Conservation (phyloP, 306 rosid genomes). For the Rubus parviflorus region DNA sequence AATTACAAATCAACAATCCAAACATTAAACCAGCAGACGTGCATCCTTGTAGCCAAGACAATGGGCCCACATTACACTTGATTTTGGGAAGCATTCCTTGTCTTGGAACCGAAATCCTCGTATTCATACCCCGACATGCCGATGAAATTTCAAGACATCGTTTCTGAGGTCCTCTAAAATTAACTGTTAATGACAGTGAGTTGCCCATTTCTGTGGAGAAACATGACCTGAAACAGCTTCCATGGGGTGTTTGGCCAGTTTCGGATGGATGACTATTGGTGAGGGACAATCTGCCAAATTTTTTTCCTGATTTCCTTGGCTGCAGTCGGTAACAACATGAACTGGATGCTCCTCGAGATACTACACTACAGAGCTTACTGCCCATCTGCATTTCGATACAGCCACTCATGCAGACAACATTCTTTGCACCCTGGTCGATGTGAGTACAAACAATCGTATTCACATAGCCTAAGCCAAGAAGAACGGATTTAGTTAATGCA, state of each 20-base stretch:
- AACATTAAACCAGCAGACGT: slow-evolving; percentile 66
- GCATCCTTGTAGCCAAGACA: slow-evolving; percentile 56
- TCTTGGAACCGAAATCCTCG: slow-evolving; percentile 54
- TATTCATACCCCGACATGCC: slow-evolving; percentile 49
- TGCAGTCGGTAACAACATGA: slow-evolving; percentile 42
- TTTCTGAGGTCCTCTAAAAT: slow-evolving; percentile 37
- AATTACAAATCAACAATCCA: slow-evolving; percentile 63
- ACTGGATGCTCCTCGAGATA: slow-evolving; percentile 44
- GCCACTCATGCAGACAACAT: slow-evolving; percentile 47
- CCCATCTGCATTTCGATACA: slow-evolving; percentile 52
- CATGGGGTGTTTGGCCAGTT: slow-evolving; percentile 45
- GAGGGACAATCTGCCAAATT: slow-evolving; percentile 40
- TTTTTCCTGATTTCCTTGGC: slow-evolving; percentile 38
- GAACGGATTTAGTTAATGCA: slow-evolving; percentile 27
- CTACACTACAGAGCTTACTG: slow-evolving; percentile 53
- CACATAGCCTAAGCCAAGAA: slow-evolving; percentile 57
- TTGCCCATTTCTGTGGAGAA: slow-evolving; percentile 49
- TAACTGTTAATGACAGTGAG: slow-evolving; percentile 27
- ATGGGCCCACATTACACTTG: slow-evolving; percentile 46
- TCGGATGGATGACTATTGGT: slow-evolving; percentile 37
- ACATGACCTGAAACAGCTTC: slow-evolving; percentile 52
- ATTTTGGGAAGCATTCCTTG: slow-evolving; percentile 50
- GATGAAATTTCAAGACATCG: slow-evolving; percentile 51
- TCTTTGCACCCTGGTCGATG: slow-evolving; percentile 43
- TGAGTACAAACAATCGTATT: slow-evolving; percentile 53